A percentile compares a stretch with the other conserved stretches of the same genome.
These are phyloP conservation scores for Backusella mclennaniae DNA, from an alignment of 192 early-diverging fungal species.

Conservation along the genomic window DNA sequence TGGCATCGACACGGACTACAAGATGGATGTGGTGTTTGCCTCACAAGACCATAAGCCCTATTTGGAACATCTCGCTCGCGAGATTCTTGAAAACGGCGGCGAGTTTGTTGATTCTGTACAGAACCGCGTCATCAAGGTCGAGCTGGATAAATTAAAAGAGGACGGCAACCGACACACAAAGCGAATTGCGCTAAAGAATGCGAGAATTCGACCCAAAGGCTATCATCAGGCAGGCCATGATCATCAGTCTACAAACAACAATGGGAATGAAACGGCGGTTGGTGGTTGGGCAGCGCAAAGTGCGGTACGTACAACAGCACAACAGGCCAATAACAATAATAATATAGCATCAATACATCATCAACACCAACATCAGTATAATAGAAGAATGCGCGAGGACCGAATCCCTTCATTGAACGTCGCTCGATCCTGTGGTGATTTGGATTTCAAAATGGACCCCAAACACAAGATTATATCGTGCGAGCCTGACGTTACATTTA, in stretches of 20 bases:
- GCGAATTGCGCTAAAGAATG: slow-evolving; percentile 48
- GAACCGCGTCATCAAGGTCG: slow-evolving; percentile 52
- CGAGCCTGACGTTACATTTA: slow-evolving; percentile 55
- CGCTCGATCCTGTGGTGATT: slow-evolving; percentile 54
- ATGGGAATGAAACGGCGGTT: background rate
- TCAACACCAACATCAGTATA: background rate
- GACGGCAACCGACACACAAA: slow-evolving; percentile 47
- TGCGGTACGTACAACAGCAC: slow-evolving; percentile 21
- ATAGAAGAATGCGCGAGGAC: slow-evolving; percentile 21
- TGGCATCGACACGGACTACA: slow-evolving; percentile 33
- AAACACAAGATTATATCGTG: slow-evolving; percentile 48
- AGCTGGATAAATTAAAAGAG: slow-evolving; percentile 43
- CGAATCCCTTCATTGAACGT: slow-evolving; percentile 52
- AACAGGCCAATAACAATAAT: background rate
- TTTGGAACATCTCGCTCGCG: slow-evolving; percentile 51
- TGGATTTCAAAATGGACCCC: slow-evolving; percentile 56
- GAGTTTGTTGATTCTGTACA: slow-evolving; percentile 59
- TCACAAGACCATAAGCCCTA: slow-evolving; percentile 61
- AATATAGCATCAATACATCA: background rate
- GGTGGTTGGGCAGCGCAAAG: slow-evolving; percentile 17
- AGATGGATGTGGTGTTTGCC: slow-evolving; percentile 50
- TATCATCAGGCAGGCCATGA: slow-evolving; percentile 33
- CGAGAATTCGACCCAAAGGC: slow-evolving; percentile 52
- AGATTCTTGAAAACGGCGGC: slow-evolving; percentile 57
- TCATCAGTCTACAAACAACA: background rate